A percentile compares a stretch with the other conserved stretches of the same genome.
Evolutionary conservation across 352 stramenopile species (phyloP).

Genomic region (Salisapilia sapeloensis): DNA sequence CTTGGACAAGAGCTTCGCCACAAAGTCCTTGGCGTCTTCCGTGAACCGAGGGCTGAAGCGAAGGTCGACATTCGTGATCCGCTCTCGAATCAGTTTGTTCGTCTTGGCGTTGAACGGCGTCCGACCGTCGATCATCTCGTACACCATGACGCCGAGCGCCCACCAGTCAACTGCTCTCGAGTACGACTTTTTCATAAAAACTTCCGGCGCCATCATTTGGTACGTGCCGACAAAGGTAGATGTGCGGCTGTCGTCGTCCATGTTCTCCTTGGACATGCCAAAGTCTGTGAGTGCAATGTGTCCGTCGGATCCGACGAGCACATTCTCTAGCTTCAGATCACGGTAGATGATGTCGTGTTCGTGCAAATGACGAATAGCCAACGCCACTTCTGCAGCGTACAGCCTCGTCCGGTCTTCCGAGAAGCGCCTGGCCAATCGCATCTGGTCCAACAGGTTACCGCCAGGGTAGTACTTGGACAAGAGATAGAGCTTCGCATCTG

Average conservation of each 20-base stretch:
- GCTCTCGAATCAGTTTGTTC: slow-evolving; percentile 73
- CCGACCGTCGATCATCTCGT: slow-evolving; percentile 79
- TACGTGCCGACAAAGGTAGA: slow-evolving; percentile 86
- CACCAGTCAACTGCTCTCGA: slow-evolving; percentile 80
- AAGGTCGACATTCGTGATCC: slow-evolving; percentile 68
- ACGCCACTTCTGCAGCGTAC: slow-evolving; percentile 93
- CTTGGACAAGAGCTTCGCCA: slow-evolving; percentile 86
- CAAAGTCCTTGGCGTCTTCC: slow-evolving; percentile 71
- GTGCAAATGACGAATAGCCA: slow-evolving; percentile 91
- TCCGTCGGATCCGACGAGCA: slow-evolving; percentile 90
- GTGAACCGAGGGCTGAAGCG: slow-evolving; percentile 72
- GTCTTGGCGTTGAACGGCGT: slow-evolving; percentile 81
- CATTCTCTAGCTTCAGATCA: slow-evolving; percentile 98
- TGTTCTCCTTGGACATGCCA: slow-evolving; percentile 97
- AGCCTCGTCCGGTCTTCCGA: slow-evolving; percentile 85
- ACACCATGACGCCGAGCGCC: slow-evolving; percentile 76
- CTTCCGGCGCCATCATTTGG: slow-evolving; percentile 86
- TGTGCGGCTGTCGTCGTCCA: slow-evolving; percentile 65
- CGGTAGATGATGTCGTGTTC: slow-evolving; percentile 93
- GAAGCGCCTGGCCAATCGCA: slow-evolving; percentile 83
- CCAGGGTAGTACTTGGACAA: slow-evolving; percentile 94
- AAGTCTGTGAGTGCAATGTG: slow-evolving; percentile 98
- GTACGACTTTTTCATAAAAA: slow-evolving; percentile 81
- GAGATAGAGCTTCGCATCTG: slow-evolving; percentile 78
- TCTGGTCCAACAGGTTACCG: slow-evolving; percentile 89